phyloP scores from a whole-genome alignment of 805 yeast genomes.

The Sugiyamaella chiloensis region DNA sequence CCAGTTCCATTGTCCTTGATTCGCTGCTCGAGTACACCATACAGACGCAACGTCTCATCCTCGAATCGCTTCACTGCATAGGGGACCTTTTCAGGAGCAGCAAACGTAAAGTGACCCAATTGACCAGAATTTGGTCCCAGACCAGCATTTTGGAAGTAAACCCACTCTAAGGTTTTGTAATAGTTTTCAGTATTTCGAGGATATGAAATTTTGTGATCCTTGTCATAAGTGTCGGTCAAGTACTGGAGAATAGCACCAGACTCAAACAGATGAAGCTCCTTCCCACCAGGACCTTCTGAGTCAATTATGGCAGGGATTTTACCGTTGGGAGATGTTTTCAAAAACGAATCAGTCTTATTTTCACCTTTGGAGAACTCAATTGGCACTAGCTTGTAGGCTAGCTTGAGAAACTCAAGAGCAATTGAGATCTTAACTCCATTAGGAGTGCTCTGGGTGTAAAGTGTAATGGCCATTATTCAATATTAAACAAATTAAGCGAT shows the following conservation, averaged over 20 bases:
- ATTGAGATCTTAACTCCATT: constrained; percentile 42
- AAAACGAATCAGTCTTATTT: constrained; percentile 57
- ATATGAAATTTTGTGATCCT: constrained; percentile 43
- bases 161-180: constrained; percentile 43
- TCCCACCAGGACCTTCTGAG: constrained; percentile 26
- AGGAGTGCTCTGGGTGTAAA: constrained; percentile 44
- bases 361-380: constrained; percentile 43
- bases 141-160: constrained; percentile 56
- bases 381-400: constrained; percentile 35
- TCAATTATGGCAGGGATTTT: constrained; percentile 55
- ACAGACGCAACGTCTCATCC: constrained; percentile 51
- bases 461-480: constrained; percentile 31
- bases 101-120: constrained; percentile 30
- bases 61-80: constrained; percentile 52
- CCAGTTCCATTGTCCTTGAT: constrained; percentile 46
- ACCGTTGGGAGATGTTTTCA: constrained; percentile 59
- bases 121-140: constrained; percentile 66
- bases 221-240: constrained; percentile 59
- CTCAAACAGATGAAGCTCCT: constrained; percentile 48
- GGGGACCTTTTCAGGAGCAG: constrained; percentile 51
- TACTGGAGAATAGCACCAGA: constrained; percentile 61
- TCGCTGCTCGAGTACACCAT: constrained; percentile 52
- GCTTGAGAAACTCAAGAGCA: constrained; percentile 34
- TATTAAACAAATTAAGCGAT: too few species aligned
- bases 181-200: constrained; percentile 40